Conservation (phyloP, 2,329 filamentous ascomycete species). For the Clarireedia hainanense region DNA sequence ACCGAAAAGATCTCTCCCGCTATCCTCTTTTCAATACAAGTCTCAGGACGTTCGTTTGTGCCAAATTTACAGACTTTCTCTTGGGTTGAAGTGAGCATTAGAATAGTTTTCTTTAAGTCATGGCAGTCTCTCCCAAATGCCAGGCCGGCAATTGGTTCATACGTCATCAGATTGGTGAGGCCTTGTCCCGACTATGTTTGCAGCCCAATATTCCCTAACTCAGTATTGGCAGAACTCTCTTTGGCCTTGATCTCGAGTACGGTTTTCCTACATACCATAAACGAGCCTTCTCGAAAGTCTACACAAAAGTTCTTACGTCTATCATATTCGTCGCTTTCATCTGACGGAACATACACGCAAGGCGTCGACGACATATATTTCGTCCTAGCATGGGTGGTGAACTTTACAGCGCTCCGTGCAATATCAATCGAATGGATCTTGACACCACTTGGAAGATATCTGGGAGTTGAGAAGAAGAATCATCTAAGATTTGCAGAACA, state of each 20-base stretch:
- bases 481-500: neutral
- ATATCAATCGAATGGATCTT: neutral
- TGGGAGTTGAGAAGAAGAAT: neutral
- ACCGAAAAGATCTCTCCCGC: no score
- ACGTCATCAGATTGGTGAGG: no score
- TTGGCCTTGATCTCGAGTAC: neutral
- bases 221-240: neutral
- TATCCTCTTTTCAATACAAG: no score
- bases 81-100: no score
- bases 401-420: neutral
- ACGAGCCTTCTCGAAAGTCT: constrained; percentile 30
- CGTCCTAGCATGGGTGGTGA: neutral
- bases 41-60: no score
- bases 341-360: neutral
- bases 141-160: no score
- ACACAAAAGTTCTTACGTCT: neutral
- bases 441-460: neutral
- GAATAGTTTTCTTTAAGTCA: no score
- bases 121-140: no score
- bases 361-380: neutral
- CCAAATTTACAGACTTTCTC: no score
- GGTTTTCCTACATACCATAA: neutral
- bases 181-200: no score
- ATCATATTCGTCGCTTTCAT: neutral
- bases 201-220: no score